These are phyloP conservation scores for Diaporthe citrichinensis DNA, from an alignment of 2,329 filamentous ascomycete species.

Conservation along the genomic window DNA sequence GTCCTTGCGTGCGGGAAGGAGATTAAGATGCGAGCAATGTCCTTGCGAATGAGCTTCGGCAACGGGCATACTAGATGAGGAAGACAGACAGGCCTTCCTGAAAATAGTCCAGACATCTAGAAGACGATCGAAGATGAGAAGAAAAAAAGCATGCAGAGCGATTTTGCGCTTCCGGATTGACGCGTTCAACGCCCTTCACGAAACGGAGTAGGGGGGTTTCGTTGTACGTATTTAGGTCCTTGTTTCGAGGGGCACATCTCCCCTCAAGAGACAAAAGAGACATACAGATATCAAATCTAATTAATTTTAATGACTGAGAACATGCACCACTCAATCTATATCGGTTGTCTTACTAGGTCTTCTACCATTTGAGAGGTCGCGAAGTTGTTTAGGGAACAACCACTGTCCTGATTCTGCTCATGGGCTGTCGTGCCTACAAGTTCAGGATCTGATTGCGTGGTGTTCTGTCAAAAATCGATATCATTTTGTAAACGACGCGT, in stretches of 20 bases:
- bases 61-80: neutral
- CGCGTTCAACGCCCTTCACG: slow-evolving; percentile 3
- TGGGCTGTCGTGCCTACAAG: too few species aligned
- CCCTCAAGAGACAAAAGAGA: neutral
- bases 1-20: neutral
- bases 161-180: neutral
- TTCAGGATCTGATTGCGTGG: neutral
- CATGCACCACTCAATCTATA: neutral
- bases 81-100: neutral
- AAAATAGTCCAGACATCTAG: neutral
- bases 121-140: neutral
- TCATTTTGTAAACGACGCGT: neutral
- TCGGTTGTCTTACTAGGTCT: accelerated
- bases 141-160: neutral
- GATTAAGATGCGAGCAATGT: neutral
- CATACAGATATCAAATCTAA: slow-evolving; percentile 13
- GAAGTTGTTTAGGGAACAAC: neutral
- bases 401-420: too few species aligned
- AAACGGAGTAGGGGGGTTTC: neutral
- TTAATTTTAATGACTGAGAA: slow-evolving; percentile 18
- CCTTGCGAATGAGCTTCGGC: neutral
- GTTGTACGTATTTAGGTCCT: slow-evolving; percentile 18
- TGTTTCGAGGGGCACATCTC: neutral
- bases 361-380: accelerated
- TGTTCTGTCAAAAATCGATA: neutral